Evolutionary conservation across 495 filamentous ascomycete genomes (phyloP), one percentile per base, ranked within the genome.

Genomic region (Apiosordaria backusii): DNA sequence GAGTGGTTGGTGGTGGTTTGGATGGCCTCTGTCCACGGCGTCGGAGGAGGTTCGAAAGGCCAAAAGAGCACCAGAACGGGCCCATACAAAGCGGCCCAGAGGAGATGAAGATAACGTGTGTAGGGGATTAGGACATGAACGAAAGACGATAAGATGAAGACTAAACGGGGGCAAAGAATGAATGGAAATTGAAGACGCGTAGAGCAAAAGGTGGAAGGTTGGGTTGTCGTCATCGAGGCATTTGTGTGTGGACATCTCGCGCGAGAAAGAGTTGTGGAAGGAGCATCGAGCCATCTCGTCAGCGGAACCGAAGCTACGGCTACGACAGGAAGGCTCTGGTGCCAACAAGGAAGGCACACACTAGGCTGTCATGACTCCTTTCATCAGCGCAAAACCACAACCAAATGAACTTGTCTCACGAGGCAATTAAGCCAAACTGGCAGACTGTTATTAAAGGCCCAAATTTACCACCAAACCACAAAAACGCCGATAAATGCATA

Each of bases 51-150:
- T 21, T 23, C 4, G 57, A 18, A 29, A 60, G 57, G 24, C 15
- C 21, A 23, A 57, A 19, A 19, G 10, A 15, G 55, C 55, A 57
- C 55, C 55, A 60, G 15, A 60, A 60, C 24, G 27, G 10, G 57
- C 24, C 57, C 57, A 60, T 60, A 15, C 5, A 60, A 60, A n/a
- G 9, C 57, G 15, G 24, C 23, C 57, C 57, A 22, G 27, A 23
- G 16, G 59, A 29, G 25, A 35, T 27, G 27, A 21, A 61, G 27
- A 40, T 22, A 45, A 19, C 27, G 13, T 35, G 13, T 35, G 10
- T 21, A 40, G 26, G 25, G 24, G 21, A 35, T 27, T 61, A 61
- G 59, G 59, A 22, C 59, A 40, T 61, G 59, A 61, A 61, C 26
- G 29, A 19, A 60, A 60, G 26, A 59, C 21, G 59, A 45, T 27